These are phyloP conservation scores for Emericellopsis atlantica DNA, from an alignment of 2,329 filamentous ascomycete species.

Conservation along the genomic window DNA sequence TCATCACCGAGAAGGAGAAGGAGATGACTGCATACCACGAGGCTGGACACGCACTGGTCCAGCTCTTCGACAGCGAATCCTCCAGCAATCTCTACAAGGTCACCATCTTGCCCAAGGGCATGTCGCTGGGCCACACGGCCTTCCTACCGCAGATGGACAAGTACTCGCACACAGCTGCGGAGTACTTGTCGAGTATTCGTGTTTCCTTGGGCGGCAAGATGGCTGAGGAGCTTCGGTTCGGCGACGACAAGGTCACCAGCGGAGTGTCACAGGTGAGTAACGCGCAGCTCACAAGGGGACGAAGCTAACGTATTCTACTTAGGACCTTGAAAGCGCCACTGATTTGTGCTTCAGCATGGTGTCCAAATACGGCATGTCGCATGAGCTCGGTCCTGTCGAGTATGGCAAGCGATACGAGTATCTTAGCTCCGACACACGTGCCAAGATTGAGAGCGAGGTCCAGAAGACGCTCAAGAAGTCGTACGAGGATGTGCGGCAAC, in stretches of 20 bases:
- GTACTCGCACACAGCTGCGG: slow-evolving; percentile 74
- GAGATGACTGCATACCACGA: slow-evolving; percentile 94
- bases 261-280: slow-evolving; percentile 64
- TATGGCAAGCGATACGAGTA: slow-evolving; percentile 68
- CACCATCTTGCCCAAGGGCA: slow-evolving; percentile 86
- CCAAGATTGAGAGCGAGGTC: slow-evolving; percentile 79
- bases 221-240: slow-evolving; percentile 84
- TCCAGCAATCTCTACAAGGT: slow-evolving; percentile 85
- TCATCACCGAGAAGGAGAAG: slow-evolving; percentile 89
- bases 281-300: neutral
- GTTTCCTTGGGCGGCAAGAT: slow-evolving; percentile 77
- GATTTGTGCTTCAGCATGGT: slow-evolving; percentile 78
- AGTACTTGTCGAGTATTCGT: slow-evolving; percentile 72
- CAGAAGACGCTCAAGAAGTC: slow-evolving; percentile 74
- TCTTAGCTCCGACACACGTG: slow-evolving; percentile 76
- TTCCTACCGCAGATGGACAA: slow-evolving; percentile 86
- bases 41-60: slow-evolving; percentile 86
- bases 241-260: slow-evolving; percentile 80
- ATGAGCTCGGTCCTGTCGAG: slow-evolving; percentile 79
- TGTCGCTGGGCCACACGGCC: slow-evolving; percentile 75
- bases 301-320: slow-evolving; percentile 1
- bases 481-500: slow-evolving; percentile 56
- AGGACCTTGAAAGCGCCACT: slow-evolving; percentile 80
- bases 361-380: slow-evolving; percentile 80
- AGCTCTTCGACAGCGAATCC: slow-evolving; percentile 62